Evolutionary conservation across 176 grass and related monocot genomes (phyloP).

Genomic region (Carex myosuroides): DNA sequence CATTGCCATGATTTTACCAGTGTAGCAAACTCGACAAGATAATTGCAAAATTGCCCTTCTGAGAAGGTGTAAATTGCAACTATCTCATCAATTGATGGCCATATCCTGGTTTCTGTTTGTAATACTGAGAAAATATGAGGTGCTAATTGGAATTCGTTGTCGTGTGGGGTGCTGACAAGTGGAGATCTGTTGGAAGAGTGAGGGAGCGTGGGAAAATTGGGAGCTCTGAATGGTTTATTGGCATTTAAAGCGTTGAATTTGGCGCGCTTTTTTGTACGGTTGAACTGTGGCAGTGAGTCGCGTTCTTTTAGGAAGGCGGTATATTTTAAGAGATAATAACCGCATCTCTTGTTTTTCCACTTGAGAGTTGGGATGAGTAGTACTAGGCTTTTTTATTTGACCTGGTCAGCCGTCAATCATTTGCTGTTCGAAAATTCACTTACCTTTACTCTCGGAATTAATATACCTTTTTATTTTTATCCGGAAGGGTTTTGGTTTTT

Average conservation of each 20-base stretch:
- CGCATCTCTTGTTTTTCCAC: slow-evolving; percentile 21
- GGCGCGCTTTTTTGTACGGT: slow-evolving; percentile 30
- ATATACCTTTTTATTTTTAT: slow-evolving; percentile 38
- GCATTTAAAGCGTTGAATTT: slow-evolving; percentile 29
- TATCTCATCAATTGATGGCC: neutral
- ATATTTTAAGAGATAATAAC: slow-evolving; percentile 28
- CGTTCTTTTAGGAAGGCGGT: slow-evolving; percentile 21
- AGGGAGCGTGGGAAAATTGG: slow-evolving; percentile 10
- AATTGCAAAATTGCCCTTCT: neutral
- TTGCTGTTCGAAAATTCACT: slow-evolving; percentile 35
- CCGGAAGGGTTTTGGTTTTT: neutral
- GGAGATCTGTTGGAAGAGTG: slow-evolving; percentile 7
- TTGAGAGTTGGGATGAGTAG: neutral
- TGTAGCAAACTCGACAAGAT: neutral
- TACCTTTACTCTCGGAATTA: slow-evolving; percentile 18
- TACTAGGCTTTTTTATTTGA: slow-evolving; percentile 14
- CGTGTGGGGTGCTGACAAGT: neutral
- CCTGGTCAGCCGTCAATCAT: slow-evolving; percentile 45
- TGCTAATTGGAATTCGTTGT: neutral
- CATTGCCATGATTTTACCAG: neutral
- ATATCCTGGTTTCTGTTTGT: neutral
- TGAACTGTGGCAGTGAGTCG: slow-evolving; percentile 10
- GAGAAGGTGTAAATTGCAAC: neutral
- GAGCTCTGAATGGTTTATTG: neutral
- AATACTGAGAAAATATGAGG: neutral